Conservation (phyloP, 2,329 filamentous ascomycete species). For the Colletotrichum eleusines region DNA sequence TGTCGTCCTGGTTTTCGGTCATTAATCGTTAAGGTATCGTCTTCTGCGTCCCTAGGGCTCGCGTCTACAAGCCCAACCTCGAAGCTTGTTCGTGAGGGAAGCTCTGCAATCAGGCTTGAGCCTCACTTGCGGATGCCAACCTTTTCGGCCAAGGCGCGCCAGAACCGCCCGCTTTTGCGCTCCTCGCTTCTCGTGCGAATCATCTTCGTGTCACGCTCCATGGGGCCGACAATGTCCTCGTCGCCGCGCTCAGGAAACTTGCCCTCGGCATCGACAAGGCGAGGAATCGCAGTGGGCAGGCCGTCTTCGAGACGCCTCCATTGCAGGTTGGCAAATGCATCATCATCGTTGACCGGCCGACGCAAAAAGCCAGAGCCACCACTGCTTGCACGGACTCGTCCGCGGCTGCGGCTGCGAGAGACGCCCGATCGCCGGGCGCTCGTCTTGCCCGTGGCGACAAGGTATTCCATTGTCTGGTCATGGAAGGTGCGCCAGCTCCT, state of each 20-base stretch:
- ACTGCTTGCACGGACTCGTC: conserved; percentile 58
- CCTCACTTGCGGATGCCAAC: conserved; percentile 49
- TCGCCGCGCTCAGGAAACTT: conserved; percentile 93
- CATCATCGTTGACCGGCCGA: conserved; percentile 53
- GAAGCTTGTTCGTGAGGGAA: conserved; percentile 3
- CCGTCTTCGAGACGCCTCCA: conserved; percentile 64
- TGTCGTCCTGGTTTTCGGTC: conserved; percentile 37
- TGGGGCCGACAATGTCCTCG: conserved; percentile 93
- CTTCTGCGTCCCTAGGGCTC: neutral
- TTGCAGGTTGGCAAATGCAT: conserved; percentile 57
- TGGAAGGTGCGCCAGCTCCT: conserved; percentile 78
- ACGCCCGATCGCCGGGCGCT: conserved; percentile 46
- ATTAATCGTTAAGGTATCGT: conserved; percentile 28
- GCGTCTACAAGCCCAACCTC: conserved; percentile 2
- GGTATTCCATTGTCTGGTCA: conserved; percentile 70
- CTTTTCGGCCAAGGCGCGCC: conserved; percentile 62
- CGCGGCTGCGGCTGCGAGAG: conserved; percentile 55
- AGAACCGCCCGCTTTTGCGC: conserved; percentile 59
- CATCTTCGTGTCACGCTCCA: conserved; percentile 75
- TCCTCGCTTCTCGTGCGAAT: conserved; percentile 59
- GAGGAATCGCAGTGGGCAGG: conserved; percentile 74
- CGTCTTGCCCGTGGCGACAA: conserved; percentile 55
- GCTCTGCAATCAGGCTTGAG: conserved; percentile 3
- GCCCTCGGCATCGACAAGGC: conserved; percentile 77
- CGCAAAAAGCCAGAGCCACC: conserved; percentile 50